Evolutionary conservation across 225 moss, liverwort and hornwort genomes (phyloP).

Genomic region (Pseudoscleropodium purum): DNA sequence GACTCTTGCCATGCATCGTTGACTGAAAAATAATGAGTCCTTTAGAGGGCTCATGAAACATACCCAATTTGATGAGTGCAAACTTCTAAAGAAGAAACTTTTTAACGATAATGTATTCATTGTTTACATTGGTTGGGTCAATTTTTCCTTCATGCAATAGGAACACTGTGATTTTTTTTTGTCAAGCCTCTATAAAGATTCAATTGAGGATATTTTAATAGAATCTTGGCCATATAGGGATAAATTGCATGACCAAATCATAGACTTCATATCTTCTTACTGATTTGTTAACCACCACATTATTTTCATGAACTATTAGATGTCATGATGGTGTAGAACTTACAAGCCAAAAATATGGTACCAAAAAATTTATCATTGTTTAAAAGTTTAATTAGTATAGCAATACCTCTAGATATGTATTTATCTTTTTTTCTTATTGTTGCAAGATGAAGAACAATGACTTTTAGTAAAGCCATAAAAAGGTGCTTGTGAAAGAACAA

Average conservation of each 20-base stretch:
- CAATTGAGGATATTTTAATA: background rate
- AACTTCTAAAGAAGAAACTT: background rate
- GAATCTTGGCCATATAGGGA: accelerated
- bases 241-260: background rate
- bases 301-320: background rate
- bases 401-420: background rate
- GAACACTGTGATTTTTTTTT: background rate
- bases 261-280: background rate
- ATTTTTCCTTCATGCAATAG: background rate
- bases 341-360: background rate
- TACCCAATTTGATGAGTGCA: background rate
- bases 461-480: background rate
- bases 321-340: background rate
- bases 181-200: background rate
- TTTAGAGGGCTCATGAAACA: background rate
- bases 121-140: accelerated
- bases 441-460: background rate
- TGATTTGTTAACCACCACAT: background rate
- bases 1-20: background rate
- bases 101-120: accelerated
- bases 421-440: background rate
- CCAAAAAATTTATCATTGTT: background rate
- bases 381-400: background rate
- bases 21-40: background rate
- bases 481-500: background rate